Evolutionary conservation across 2,329 filamentous ascomycete genomes (phyloP).

Genomic region (Alternaria brassicae): DNA sequence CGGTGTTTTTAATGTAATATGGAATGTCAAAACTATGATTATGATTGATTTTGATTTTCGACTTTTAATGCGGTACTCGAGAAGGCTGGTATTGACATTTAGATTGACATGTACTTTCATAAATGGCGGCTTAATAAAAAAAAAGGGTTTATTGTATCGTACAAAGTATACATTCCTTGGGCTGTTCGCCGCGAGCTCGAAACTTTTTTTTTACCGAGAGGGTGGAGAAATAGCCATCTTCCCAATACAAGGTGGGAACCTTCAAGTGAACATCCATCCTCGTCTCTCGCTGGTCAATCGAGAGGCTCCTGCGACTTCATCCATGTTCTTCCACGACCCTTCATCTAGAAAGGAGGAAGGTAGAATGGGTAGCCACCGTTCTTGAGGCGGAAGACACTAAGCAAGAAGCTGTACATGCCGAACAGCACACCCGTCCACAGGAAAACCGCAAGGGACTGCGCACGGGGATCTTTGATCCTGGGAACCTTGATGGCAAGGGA

Average conservation of each 20-base stretch:
- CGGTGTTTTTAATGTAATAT: slow-evolving; percentile 6
- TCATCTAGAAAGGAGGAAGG: slow-evolving; percentile 79
- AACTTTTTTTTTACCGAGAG: not conserved
- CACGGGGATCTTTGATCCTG: slow-evolving; percentile 77
- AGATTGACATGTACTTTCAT: not conserved
- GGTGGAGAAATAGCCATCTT: too few species aligned
- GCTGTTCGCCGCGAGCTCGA: not conserved
- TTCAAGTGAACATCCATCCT: not conserved
- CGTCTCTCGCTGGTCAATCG: not conserved
- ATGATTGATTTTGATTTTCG: too few species aligned
- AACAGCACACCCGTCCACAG: slow-evolving; percentile 80
- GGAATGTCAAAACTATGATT: not conserved
- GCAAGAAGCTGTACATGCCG: slow-evolving; percentile 88
- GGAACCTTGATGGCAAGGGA: slow-evolving; percentile 91
- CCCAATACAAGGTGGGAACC: not conserved
- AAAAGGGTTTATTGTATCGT: too few species aligned
- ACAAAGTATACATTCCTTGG: not conserved
- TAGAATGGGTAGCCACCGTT: slow-evolving; percentile 95
- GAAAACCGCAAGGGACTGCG: slow-evolving; percentile 82
- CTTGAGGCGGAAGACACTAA: slow-evolving; percentile 93
- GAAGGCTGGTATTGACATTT: not conserved
- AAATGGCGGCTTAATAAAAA: too few species aligned
- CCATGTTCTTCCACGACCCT: not conserved
- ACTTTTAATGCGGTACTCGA: too few species aligned
- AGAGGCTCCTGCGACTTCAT: not conserved